Evolutionary conservation across 2,329 filamentous ascomycete species (phyloP), one percentile per base, ranked within the genome.

Genomic region (Colletotrichum somersetense): DNA sequence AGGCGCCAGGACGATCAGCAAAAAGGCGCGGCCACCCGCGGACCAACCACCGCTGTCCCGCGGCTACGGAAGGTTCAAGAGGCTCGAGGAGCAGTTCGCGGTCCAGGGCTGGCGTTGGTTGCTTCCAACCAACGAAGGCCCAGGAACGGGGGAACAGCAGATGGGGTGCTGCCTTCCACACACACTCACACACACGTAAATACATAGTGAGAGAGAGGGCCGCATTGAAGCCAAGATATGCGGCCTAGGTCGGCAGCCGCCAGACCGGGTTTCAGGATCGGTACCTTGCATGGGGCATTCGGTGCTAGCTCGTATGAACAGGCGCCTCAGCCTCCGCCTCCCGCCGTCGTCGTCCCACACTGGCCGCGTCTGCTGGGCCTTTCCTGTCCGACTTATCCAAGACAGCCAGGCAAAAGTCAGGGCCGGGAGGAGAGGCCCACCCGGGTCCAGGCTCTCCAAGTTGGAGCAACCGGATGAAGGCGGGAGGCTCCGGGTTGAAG

Each of bases 281-380:
- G 59, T 62, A 16, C 30, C 33, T 62, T 35, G 33, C 65, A 70
- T 70, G n/a, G 55, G 55, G 10, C 46, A 35, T 50, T 53, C 33
- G 40, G 16, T 30, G 46, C 48, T 42, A 55, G 46, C 33, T 46
- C 23, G 70, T 70, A 70, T 65, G 66, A 70, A 72, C 59, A 61
- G 66, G 70, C 70, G 70, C 70, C 70, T 65, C 70, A 72, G 70
- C 70, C 70, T 72, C 66, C 58, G 58, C 52, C 50, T 2, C 40
- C 8, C 18, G 42, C 6, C 8, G 55, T 18, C 30, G 40, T 57
- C 58, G 30, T 14, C 7, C 53, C 44, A 66, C 38, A 23, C 8
- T 38, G 62, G 46, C 30, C 46, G 55, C 62, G 53, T 59, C 23
- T 33, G 62, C 30, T 33, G 58, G 35, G n/a, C 62, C 23, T 5